Evolutionary conservation across 2,329 filamentous ascomycete species (phyloP), one percentile per base, ranked within the genome.

Genomic region (Balansia obtecta): DNA sequence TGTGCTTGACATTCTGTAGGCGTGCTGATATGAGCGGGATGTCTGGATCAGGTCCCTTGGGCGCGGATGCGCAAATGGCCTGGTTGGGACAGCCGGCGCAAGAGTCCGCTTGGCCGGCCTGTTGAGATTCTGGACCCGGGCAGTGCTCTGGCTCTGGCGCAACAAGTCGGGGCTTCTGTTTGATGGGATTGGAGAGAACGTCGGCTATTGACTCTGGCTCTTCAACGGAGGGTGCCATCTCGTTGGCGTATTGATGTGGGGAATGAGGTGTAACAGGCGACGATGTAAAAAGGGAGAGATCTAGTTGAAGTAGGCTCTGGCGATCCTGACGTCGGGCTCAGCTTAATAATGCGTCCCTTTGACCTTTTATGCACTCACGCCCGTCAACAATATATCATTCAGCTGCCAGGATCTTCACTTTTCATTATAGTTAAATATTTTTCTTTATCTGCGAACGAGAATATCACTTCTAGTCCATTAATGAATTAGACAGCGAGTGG

Each of bases 71-170:
- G 72, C 93, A 98, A 60, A 98, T 95, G 45, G 82, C 74, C 71
- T 98, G 90, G 72, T 98, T 98, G 1, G 93, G 93, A 63, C 93
- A 98, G 49, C 90, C 90, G 45, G 85, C 88, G 72, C 93, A 98
- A 42, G 88, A 89, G 68, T 95, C 90, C 48, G 80, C 79, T 53
- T 74, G 75, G 54, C 82, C 82, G 50, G 82, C 82, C 57, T 79
- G 70, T 56, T 88, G 75, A 13, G 85, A 88, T 63, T 91, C 86
- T 4, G 88, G 93, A 0, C 93, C 93, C 3, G 91, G 91, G 63
- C 93, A 98, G 73, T 97, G 90, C 68, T 97, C 89, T 71, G 91
- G 91, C 64, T 97, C 90, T 40, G 93, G 91, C 18, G 93, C 93
- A 55, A 97, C 86, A 49, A 98, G 85, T 55, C 88, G 77, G 1